Evolutionary conservation across 2,329 filamentous ascomycete genomes (phyloP), one percentile per base, ranked within the genome.

Genomic region (Penicillium sp.): DNA sequence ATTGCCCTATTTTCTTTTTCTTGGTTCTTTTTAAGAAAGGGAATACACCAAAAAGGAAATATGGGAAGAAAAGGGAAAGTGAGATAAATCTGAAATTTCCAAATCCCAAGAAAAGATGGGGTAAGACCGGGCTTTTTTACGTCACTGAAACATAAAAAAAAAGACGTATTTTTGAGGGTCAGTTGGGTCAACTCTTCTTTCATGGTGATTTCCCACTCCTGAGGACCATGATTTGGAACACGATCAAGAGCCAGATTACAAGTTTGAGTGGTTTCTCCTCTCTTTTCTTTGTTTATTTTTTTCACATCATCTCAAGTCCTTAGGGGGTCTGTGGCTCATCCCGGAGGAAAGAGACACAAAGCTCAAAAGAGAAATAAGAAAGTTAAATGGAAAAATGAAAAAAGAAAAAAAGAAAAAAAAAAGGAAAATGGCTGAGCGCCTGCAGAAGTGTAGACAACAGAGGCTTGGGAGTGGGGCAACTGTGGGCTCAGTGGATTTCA

Each of bases 91-190:
- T 32, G 29, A 32, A 32, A 8, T 8, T 8, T 32, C 29, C 29
- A 43, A 36, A 49, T 49, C 58, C 58, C 54, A 52, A 55, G 55
- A 56, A 57, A 59, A 54, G 52, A 54, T 49, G 50, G 54, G 45
- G 52, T 54, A 47, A 40, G 49, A 48, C 57, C 53, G 51, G 57
- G 53, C 54, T 51, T 55, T 56, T 55, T 59, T 56, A 58, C 55
- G 56, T 59, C 56, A 59, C 57, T 51, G 40, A 58, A 57, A 43
- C 24, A 26, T n/a, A 18, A 32, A 48, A 51, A 51, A 42, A 55
- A 56, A 59, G 52, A 47, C 38, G 51, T 53, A 50, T 48, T 54
- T 52, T 57, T 51, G 35, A 32, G 8, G 11, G 11, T 32, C 29
- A 32, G 29, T 8, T 32, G 29, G 11, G 29, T 32, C 29, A 3